Evolutionary conservation across 106 monocot species (phyloP).

Genomic region (Phalaenopsis aphrodite): DNA sequence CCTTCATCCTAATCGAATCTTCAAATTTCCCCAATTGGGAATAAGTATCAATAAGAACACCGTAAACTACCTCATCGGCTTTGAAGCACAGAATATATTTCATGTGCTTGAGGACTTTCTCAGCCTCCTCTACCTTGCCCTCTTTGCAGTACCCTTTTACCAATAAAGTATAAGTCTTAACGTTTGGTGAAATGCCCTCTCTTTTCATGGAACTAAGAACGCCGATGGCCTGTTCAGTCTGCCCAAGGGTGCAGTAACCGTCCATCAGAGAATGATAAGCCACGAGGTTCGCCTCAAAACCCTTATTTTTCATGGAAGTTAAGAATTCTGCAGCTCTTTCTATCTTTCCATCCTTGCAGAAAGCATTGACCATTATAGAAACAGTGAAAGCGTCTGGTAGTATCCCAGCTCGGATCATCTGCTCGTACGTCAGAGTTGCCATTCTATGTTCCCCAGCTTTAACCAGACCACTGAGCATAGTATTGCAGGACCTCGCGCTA

Average conservation of each 20-base stretch:
- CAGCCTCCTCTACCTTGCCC: slow-evolving; percentile 52
- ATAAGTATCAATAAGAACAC: slow-evolving; percentile 57
- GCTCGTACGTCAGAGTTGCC: slow-evolving; percentile 43
- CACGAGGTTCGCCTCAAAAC: slow-evolving; percentile 62
- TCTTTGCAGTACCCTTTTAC: slow-evolving; percentile 75
- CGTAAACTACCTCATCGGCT: slow-evolving; percentile 60
- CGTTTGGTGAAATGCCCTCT: slow-evolving; percentile 49
- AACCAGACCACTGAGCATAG: slow-evolving; percentile 54
- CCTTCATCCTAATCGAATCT: slow-evolving; percentile 53
- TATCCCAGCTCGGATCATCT: slow-evolving; percentile 46
- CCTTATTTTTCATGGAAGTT: slow-evolving; percentile 53
- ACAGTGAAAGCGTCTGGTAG: slow-evolving; percentile 70
- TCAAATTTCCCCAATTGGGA: slow-evolving; percentile 54
- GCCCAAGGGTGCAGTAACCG: slow-evolving; percentile 56
- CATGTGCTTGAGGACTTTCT: slow-evolving; percentile 53
- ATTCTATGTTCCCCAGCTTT: slow-evolving; percentile 24
- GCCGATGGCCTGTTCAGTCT: slow-evolving; percentile 49
- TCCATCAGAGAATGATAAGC: slow-evolving; percentile 64
- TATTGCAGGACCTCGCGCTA: slow-evolving; percentile 67
- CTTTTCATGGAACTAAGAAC: slow-evolving; percentile 29
- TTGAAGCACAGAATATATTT: slow-evolving; percentile 24
- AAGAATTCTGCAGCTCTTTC: slow-evolving; percentile 40
- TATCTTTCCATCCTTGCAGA: slow-evolving; percentile 47
- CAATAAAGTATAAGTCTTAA: slow-evolving; percentile 55
- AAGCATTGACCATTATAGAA: slow-evolving; percentile 71